Conservation (phyloP, 768 basidiomycete species). For the Pleurotus ostreatus region DNA sequence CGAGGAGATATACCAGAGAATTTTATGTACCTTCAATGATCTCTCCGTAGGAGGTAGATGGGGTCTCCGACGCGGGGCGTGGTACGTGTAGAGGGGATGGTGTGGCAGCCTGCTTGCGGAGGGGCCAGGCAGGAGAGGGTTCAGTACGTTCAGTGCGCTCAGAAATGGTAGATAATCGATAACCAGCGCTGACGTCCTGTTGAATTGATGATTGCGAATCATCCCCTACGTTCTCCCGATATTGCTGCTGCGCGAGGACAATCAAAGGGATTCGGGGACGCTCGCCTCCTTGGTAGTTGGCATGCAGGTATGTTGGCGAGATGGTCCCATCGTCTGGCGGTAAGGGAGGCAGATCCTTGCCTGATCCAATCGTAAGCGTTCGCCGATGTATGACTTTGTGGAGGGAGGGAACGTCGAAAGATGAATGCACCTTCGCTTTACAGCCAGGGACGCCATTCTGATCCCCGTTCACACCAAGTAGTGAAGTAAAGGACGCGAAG, state of each 20-base stretch:
- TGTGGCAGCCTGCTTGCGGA: conserved; percentile 29
- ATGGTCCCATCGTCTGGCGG: conserved; percentile 11
- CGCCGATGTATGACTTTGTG: background rate
- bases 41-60: conserved; percentile 60
- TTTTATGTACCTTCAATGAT: conserved; percentile 45
- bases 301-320: conserved; percentile 1
- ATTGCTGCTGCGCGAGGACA: conserved; percentile 54
- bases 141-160: conserved; percentile 68
- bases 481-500: conserved; percentile 11
- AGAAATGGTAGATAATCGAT: conserved; percentile 59
- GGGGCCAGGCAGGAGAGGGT: conserved; percentile 44
- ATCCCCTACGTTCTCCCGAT: conserved; percentile 20
- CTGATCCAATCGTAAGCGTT: background rate
- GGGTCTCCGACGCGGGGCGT: conserved; percentile 32
- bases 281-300: conserved; percentile 16
- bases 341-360: conserved; percentile 16
- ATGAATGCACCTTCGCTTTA: conserved; percentile 68
- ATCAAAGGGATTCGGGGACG: conserved; percentile 58
- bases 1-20: too few relatives aligned
- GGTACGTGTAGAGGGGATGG: conserved; percentile 30
- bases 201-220: conserved; percentile 13
- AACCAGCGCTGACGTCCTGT: conserved; percentile 21
- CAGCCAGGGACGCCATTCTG: conserved; percentile 31
- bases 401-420: conserved; percentile 16
- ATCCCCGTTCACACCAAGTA: conserved; percentile 13